A percentile compares a stretch with the other conserved stretches of the same genome.
Evolutionary conservation across 306 rosid species (phyloP).

Genomic region (Lathyrus aphaca): DNA sequence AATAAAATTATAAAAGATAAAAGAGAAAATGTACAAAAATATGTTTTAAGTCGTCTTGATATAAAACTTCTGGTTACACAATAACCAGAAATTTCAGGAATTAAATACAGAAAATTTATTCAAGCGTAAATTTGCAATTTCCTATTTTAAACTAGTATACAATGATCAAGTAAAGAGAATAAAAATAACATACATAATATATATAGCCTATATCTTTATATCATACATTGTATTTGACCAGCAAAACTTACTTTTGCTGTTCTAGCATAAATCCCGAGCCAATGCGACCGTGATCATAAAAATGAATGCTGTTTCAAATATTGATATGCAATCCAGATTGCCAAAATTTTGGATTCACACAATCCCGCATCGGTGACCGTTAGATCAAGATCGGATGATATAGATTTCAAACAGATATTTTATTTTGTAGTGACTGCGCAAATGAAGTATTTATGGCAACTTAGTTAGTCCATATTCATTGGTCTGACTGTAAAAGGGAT

Average conservation of each 20-base stretch:
- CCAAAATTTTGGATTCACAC: neutral
- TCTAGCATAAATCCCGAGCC: neutral
- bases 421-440: neutral
- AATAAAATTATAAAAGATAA: neutral
- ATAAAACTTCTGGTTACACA: conserved; percentile 5
- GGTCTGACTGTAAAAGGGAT: conserved; percentile 48
- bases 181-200: conserved; percentile 8
- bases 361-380: neutral
- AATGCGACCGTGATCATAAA: neutral
- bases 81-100: neutral
- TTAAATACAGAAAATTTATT: conserved; percentile 11
- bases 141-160: conserved; percentile 12
- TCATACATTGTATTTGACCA: neutral
- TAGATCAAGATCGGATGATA: neutral
- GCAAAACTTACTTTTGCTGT: neutral
- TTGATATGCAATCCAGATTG: conserved; percentile 14
- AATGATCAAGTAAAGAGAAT: neutral
- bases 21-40: neutral
- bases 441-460: neutral
- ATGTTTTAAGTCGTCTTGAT: neutral
- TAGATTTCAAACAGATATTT: neutral
- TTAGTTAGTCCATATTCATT: neutral
- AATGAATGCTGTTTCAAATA: conserved; percentile 18
- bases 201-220: neutral
- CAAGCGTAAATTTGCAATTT: neutral